These are phyloP conservation scores for Cystobasidium slooffiae DNA, from an alignment of 1,284 basidiomycete species.

Conservation along the genomic window DNA sequence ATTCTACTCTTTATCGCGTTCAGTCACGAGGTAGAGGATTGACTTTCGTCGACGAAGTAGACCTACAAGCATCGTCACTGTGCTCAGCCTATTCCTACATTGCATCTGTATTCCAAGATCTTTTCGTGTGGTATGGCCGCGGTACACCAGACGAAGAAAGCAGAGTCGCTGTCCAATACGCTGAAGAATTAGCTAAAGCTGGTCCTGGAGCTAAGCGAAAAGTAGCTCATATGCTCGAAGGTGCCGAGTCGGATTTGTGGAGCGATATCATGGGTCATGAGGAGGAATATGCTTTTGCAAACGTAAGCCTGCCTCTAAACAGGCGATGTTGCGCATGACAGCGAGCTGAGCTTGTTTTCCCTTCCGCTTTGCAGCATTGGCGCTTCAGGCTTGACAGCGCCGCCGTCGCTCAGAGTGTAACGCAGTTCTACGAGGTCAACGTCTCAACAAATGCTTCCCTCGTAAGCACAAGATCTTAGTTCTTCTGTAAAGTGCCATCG, in stretches of 20 bases:
- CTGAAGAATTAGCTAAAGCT: conserved; percentile 46
- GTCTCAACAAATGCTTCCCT: too few species aligned
- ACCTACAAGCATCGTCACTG: conserved; percentile 50
- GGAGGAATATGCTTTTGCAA: conserved; percentile 48
- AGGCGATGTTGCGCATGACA: neutral
- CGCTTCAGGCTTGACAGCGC: conserved; percentile 5
- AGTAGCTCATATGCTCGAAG: conserved; percentile 52
- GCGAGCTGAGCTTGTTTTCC: conserved; percentile 1
- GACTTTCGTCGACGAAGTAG: conserved; percentile 51
- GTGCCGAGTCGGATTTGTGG: conserved; percentile 51
- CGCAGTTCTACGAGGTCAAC: neutral
- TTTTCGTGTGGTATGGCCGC: conserved; percentile 53
- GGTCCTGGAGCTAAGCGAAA: conserved; percentile 29
- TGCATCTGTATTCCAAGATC: conserved; percentile 45
- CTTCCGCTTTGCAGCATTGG: conserved; percentile 7
- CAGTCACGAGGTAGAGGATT: conserved; percentile 38
- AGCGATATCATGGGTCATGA: conserved; percentile 50
- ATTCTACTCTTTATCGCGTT: conserved; percentile 50
- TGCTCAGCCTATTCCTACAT: conserved; percentile 53
- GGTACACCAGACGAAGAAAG: conserved; percentile 48
- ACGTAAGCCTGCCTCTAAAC: conserved; percentile 9
- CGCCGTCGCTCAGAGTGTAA: neutral
- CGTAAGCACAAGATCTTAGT: too few species aligned
- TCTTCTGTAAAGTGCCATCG: too few species aligned
- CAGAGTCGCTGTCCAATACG: conserved; percentile 49